phyloP scores from a whole-genome alignment of 345 rosid species.

The Hibiscus mutabilis region DNA sequence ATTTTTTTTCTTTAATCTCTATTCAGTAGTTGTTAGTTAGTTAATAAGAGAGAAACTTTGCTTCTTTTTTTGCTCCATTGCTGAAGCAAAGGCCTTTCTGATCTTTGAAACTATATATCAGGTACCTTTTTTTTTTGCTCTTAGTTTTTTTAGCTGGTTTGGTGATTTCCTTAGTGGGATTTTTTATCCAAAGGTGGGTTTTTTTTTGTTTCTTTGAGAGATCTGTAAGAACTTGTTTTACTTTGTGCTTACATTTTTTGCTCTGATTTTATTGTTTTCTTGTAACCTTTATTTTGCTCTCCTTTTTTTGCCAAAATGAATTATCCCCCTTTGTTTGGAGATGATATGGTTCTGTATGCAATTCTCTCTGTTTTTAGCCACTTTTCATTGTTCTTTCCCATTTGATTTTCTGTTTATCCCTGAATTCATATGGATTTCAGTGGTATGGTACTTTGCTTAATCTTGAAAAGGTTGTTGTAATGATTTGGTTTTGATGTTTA shows the following conservation, averaged over 20 bases:
- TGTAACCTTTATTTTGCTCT: slow-evolving; percentile 2
- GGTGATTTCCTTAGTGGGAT: background rate
- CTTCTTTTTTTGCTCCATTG: background rate
- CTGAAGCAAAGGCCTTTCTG: background rate
- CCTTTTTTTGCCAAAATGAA: slow-evolving; percentile 6
- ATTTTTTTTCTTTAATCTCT: background rate
- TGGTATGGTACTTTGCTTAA: background rate
- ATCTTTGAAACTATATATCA: background rate
- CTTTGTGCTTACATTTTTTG: slow-evolving; percentile 9
- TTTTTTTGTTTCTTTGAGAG: slow-evolving; percentile 20
- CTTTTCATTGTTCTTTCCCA: background rate
- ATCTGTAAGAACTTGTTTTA: slow-evolving; percentile 28
- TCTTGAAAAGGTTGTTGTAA: background rate
- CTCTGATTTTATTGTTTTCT: slow-evolving; percentile 13
- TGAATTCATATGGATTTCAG: background rate
- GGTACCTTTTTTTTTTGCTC: background rate
- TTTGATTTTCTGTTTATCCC: background rate
- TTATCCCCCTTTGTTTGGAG: background rate
- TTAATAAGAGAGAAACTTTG: slow-evolving; percentile 6
- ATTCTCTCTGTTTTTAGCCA: background rate
- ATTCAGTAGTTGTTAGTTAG: background rate
- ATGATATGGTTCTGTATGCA: slow-evolving; percentile 20
- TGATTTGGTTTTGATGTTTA: slow-evolving; percentile 4
- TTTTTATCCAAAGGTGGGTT: slow-evolving; percentile 3
- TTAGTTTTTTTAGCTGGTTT: background rate